Conservation (phyloP, 495 filamentous ascomycete species). For the Clavariopsis aquatica region DNA sequence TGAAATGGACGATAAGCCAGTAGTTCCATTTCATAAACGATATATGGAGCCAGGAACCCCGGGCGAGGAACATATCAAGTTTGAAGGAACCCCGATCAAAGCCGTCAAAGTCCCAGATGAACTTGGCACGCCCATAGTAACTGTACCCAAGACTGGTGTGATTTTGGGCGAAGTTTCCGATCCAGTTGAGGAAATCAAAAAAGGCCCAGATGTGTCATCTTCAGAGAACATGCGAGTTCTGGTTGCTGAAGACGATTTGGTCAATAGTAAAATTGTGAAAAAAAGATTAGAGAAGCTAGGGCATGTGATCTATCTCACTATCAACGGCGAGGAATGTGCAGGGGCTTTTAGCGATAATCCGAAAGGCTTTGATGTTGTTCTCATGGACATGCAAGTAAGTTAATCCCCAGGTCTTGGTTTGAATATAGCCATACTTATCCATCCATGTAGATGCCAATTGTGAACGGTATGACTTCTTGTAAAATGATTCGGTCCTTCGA, state of each 20-base stretch:
- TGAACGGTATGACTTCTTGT: constrained; percentile 81
- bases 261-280: constrained; percentile 84
- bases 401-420: neutral
- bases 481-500: constrained; percentile 80
- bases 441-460: constrained; percentile 78
- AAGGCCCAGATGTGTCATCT: constrained; percentile 6
- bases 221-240: constrained; percentile 63
- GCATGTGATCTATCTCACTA: constrained; percentile 68
- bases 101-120: constrained; percentile 50
- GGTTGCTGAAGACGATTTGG: constrained; percentile 89
- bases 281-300: constrained; percentile 82
- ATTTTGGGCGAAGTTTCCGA: constrained; percentile 27
- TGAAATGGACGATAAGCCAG: neutral
- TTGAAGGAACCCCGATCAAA: constrained; percentile 48
- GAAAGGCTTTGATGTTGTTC: constrained; percentile 70
- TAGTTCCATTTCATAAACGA: constrained; percentile 36
- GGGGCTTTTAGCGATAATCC: constrained; percentile 62
- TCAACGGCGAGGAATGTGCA: constrained; percentile 88
- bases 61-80: constrained; percentile 47
- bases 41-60: constrained; percentile 40
- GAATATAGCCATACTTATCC: constrained; percentile 6
- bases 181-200: constrained; percentile 1
- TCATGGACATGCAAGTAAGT: constrained; percentile 93
- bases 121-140: neutral
- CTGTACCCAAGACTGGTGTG: neutral